phyloP scores from a whole-genome alignment of 306 rosid genomes.

The Canavalia ensiformis region DNA sequence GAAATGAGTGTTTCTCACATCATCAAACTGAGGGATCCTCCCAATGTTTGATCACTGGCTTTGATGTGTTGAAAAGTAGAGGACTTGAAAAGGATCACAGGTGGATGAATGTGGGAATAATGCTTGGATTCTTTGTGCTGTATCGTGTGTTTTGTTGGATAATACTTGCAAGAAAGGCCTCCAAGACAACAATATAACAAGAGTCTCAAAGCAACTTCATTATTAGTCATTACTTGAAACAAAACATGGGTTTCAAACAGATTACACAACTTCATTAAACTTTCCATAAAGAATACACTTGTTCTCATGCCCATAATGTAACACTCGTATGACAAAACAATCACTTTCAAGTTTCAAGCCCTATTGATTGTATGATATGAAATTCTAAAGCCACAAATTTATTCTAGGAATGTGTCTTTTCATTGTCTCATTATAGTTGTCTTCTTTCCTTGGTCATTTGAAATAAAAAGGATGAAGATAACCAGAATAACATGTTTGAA shows the following conservation, averaged over 20 bases:
- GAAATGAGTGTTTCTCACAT: conserved; percentile 53
- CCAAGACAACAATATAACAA: conserved; percentile 63
- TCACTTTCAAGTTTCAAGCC: neutral
- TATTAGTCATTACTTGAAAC: neutral
- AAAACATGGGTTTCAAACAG: neutral
- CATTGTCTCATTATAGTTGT: neutral
- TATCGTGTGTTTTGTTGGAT: conserved; percentile 87
- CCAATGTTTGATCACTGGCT: conserved; percentile 62
- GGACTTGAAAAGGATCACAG: conserved; percentile 79
- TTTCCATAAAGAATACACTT: neutral
- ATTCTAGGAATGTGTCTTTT: conserved; percentile 2
- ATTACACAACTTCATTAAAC: neutral
- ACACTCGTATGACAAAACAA: neutral
- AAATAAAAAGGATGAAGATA: neutral
- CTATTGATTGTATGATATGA: conserved; percentile 26
- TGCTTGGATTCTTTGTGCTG: conserved; percentile 77
- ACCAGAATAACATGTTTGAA: neutral
- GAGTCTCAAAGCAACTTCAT: neutral
- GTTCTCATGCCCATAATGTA: neutral
- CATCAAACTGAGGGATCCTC: conserved; percentile 25
- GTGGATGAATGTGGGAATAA: conserved; percentile 80
- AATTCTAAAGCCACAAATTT: conserved; percentile 5
- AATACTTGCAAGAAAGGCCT: conserved; percentile 75
- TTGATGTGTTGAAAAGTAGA: conserved; percentile 79
- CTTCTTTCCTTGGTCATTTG: neutral